Percentiles rank a stretch among this genome's conserved stretches.
Evolutionary conservation across 768 basidiomycete genomes (phyloP).

Genomic region (Auricularia cornea): DNA sequence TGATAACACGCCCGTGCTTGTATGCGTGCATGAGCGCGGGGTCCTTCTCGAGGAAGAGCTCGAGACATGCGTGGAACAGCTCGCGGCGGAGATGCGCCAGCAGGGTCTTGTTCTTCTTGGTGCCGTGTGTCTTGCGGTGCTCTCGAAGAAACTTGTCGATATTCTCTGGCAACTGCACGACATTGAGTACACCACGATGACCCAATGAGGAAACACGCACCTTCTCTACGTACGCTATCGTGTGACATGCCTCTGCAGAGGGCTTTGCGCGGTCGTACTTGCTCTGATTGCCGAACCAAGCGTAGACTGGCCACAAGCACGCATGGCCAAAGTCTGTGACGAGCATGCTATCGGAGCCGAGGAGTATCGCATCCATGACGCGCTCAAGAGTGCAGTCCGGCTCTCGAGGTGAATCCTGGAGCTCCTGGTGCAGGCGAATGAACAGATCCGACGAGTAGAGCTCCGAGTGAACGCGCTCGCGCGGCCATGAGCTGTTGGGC

Average conservation of each 20-base stretch:
- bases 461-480: conserved; percentile 17
- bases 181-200: not conserved
- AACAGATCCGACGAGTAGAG: conserved; percentile 18
- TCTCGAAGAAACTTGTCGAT: not conserved
- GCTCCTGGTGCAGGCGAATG: conserved; percentile 13
- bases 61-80: conserved; percentile 24
- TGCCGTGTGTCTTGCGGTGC: not conserved
- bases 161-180: not conserved
- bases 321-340: conserved; percentile 26
- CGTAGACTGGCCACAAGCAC: conserved; percentile 28
- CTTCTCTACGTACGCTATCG: conserved; percentile 31
- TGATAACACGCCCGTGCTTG: conserved; percentile 18
- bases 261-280: conserved; percentile 31
- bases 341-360: conserved; percentile 26
- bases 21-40: conserved; percentile 18
- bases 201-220: not conserved
- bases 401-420: conserved; percentile 16
- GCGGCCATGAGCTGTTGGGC: conserved; percentile 1
- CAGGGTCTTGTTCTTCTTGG: conserved; percentile 2
- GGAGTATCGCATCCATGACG: conserved; percentile 18
- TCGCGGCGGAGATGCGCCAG: conserved; percentile 16
- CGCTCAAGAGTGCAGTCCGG: conserved; percentile 14
- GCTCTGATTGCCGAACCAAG: conserved; percentile 30
- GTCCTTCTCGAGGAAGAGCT: conserved; percentile 15
- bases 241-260: conserved; percentile 25